phyloP scores from a whole-genome alignment of 805 yeast species.

The Starmerella sp. region DNA sequence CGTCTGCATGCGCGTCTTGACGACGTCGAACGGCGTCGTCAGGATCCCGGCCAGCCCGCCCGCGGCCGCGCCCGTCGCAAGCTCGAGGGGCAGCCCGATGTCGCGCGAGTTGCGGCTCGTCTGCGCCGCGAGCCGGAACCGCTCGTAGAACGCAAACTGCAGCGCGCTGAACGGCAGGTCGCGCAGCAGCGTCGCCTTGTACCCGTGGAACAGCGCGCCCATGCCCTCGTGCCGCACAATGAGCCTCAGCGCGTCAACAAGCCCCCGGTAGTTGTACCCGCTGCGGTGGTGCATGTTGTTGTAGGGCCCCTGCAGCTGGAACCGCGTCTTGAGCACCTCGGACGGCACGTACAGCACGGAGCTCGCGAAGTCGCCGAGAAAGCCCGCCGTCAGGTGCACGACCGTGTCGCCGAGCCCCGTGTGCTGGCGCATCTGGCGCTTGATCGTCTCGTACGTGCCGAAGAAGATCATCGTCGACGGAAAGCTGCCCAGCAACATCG shows the following conservation, averaged over 20 bases:
- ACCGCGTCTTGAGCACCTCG: conserved; percentile 84
- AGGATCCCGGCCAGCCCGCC: conserved; percentile 85
- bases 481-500: conserved; percentile 77
- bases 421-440: conserved; percentile 55
- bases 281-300: conserved; percentile 69
- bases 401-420: conserved; percentile 63
- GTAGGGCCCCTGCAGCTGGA: conserved; percentile 82
- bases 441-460: conserved; percentile 75
- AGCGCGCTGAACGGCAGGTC: conserved; percentile 94
- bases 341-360: conserved; percentile 87
- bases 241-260: conserved; percentile 56
- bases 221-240: conserved; percentile 62
- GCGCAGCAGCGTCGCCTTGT: conserved; percentile 83
- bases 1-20: conserved; percentile 88
- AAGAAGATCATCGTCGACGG: conserved; percentile 94
- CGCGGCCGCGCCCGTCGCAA: conserved; percentile 86
- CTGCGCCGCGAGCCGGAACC: conserved; percentile 33
- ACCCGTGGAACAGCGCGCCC: conserved; percentile 72
- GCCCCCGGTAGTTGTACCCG: conserved; percentile 78
- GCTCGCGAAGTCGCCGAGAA: conserved; percentile 85
- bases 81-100: conserved; percentile 41
- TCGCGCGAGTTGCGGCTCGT: conserved; percentile 24
- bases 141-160: conserved; percentile 92
- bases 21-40: conserved; percentile 86
- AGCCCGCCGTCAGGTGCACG: conserved; percentile 73